phyloP scores from a whole-genome alignment of 73 alveolate species.

The Paramecium bursaria region DNA sequence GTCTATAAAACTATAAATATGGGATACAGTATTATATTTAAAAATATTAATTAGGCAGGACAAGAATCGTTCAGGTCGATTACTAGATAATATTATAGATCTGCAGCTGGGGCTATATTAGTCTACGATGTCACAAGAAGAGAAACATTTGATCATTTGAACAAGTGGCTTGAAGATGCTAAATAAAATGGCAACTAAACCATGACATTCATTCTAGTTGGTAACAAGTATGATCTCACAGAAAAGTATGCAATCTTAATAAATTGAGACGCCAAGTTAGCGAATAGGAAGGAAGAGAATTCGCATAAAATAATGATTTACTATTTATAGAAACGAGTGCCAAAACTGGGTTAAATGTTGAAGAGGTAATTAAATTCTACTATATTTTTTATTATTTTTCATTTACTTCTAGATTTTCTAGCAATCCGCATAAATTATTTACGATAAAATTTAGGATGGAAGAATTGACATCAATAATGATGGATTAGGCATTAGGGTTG shows the following conservation, averaged over 20 bases:
- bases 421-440: no score
- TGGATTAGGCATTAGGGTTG: no score
- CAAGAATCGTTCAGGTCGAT: conserved; percentile 76
- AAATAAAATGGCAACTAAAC: conserved; percentile 63
- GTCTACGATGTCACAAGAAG: conserved; percentile 71
- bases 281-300: no score
- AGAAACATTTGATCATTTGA: conserved; percentile 73
- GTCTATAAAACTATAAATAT: conserved; percentile 64
- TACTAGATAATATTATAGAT: conserved; percentile 76
- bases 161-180: conserved; percentile 74
- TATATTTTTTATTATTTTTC: no score
- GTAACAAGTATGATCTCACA: conserved; percentile 75
- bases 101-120: conserved; percentile 75
- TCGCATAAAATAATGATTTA: conserved; percentile 75
- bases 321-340: conserved; percentile 89
- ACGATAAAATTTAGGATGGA: no score
- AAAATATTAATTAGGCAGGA: conserved; percentile 68
- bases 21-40: conserved; percentile 76
- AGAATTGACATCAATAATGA: no score
- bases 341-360: conserved; percentile 81
- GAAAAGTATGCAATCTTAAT: conserved; percentile 69
- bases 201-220: conserved; percentile 68
- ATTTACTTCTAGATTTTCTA: no score
- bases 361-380: conserved; percentile 76
- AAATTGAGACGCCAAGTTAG: no score